Conservation (phyloP, 163 green algal species). For the Coccomyxa subellipsoidea region DNA sequence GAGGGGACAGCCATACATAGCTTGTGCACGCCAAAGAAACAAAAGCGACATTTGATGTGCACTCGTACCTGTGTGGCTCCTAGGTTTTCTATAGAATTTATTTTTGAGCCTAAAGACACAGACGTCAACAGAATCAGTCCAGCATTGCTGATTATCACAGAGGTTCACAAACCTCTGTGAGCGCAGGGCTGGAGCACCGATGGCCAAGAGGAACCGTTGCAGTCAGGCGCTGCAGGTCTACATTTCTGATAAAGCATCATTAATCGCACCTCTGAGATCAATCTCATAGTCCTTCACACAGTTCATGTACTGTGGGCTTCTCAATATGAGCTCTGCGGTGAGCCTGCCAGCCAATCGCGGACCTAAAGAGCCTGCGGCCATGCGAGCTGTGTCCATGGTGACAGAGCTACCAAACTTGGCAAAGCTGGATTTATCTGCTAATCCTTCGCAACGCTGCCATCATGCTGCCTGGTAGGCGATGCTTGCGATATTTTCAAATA, state of each 20-base stretch:
- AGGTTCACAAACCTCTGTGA: no score
- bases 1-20: background rate
- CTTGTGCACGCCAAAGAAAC: background rate
- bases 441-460: background rate
- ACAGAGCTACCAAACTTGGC: background rate
- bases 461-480: background rate
- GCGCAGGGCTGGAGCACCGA: no score
- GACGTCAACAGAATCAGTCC: background rate
- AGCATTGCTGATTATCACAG: no score
- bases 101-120: conserved; percentile 70
- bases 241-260: background rate
- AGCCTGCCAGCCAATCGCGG: conserved; percentile 64
- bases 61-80: conserved; percentile 77
- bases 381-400: background rate
- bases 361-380: conserved; percentile 39
- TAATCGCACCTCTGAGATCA: conserved; percentile 68
- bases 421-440: background rate
- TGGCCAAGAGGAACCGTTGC: no score
- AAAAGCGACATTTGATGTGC: background rate
- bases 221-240: no score
- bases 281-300: conserved; percentile 87
- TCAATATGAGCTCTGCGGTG: conserved; percentile 80
- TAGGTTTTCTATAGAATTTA: conserved; percentile 91
- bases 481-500: background rate
- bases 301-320: conserved; percentile 89